Evolutionary conservation across 805 yeast species (phyloP).

Genomic region (Cyberlindnera euphorbiiphila): DNA sequence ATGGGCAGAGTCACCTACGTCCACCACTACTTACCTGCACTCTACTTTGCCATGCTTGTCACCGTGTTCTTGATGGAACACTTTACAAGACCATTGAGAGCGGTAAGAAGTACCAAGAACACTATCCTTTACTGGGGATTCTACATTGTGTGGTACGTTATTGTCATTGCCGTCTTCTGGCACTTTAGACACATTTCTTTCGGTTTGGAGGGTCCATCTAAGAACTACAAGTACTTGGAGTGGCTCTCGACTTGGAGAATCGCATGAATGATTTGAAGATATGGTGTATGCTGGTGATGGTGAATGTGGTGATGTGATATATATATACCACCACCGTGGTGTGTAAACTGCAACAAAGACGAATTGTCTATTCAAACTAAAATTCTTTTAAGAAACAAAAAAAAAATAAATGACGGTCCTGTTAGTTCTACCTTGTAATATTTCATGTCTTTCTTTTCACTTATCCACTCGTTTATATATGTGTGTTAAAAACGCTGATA

Average conservation of each 20-base stretch:
- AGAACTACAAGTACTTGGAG: conserved; percentile 39
- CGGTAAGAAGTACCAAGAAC: conserved; percentile 24
- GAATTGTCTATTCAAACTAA: background rate
- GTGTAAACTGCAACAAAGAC: background rate
- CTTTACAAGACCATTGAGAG: conserved; percentile 27
- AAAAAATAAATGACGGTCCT: background rate
- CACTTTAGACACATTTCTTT: conserved; percentile 58
- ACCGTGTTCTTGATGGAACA: conserved; percentile 50
- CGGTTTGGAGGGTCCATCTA: conserved; percentile 56
- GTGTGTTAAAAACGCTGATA: too few relatives aligned
- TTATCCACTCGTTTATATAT: too few relatives aligned
- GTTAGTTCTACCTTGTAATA: too few relatives aligned
- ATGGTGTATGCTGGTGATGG: background rate
- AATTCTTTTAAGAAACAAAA: background rate
- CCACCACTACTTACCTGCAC: conserved; percentile 82
- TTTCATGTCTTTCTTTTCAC: too few relatives aligned
- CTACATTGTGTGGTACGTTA: conserved; percentile 38
- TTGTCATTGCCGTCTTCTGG: conserved; percentile 53
- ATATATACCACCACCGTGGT: background rate
- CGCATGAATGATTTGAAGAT: conserved; percentile 11
- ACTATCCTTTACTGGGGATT: conserved; percentile 28
- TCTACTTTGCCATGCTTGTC: conserved; percentile 68
- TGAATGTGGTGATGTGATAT: background rate
- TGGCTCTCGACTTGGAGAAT: conserved; percentile 50
- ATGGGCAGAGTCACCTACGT: conserved; percentile 87